phyloP scores from a whole-genome alignment of 495 filamentous ascomycete genomes.

The Chaetomium tenue region DNA sequence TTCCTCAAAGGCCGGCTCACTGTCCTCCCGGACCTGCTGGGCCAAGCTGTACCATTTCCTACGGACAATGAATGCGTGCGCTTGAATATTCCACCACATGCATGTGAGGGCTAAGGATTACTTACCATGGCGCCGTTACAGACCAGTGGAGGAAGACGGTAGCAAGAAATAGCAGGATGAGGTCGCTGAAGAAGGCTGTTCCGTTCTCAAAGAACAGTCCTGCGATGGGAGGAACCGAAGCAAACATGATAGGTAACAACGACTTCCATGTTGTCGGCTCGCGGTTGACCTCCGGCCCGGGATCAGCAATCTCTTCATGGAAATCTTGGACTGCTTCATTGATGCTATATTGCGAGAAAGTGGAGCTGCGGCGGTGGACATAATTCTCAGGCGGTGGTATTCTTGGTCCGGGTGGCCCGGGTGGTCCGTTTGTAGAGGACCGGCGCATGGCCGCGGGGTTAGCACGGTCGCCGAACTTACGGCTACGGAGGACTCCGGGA shows the following conservation, averaged over 20 bases:
- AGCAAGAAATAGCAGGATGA: slow-evolving; percentile 72
- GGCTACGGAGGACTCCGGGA: neutral
- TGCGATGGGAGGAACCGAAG: slow-evolving; percentile 77
- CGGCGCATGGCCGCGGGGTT: neutral
- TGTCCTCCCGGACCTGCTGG: slow-evolving; percentile 56
- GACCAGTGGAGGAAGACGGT: slow-evolving; percentile 93
- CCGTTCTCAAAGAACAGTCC: slow-evolving; percentile 86
- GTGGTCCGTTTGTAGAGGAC: neutral
- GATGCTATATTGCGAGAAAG: slow-evolving; percentile 67
- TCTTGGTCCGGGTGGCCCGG: neutral
- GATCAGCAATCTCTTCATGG: slow-evolving; percentile 69
- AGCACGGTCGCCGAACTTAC: neutral
- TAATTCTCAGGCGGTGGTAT: slow-evolving; percentile 25
- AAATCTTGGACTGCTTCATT: slow-evolving; percentile 65
- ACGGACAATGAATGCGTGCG: neutral
- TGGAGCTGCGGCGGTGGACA: slow-evolving; percentile 64
- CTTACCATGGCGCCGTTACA: slow-evolving; percentile 82
- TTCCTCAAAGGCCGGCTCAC: slow-evolving; percentile 46
- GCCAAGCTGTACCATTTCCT: slow-evolving; percentile 91
- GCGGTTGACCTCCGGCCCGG: slow-evolving; percentile 44
- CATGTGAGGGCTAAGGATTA: neutral
- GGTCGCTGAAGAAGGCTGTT: slow-evolving; percentile 74
- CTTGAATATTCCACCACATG: too few relatives aligned
- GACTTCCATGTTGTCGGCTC: slow-evolving; percentile 55
- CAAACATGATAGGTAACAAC: slow-evolving; percentile 74